These are phyloP conservation scores for Mentha longifolia DNA, from an alignment of 257 asterid genomes.

Conservation along the genomic window DNA sequence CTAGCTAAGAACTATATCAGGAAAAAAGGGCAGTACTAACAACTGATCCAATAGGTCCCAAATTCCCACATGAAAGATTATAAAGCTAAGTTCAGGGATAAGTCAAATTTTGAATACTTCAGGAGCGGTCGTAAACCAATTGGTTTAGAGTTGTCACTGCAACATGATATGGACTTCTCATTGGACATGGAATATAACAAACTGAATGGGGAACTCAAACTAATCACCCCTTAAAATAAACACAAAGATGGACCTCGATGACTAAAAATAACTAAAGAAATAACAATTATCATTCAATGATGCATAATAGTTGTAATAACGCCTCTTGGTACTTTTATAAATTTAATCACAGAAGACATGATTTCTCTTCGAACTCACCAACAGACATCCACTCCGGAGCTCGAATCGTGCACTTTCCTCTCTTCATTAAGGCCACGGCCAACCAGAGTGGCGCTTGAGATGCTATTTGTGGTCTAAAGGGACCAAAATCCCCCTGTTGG, in stretches of 20 bases:
- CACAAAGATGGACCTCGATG: neutral
- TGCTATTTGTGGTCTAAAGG: slow-evolving; percentile 74
- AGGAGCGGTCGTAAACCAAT: neutral
- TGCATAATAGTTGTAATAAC: neutral
- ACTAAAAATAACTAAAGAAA: too few relatives aligned
- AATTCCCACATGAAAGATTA: neutral
- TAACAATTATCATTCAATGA: neutral
- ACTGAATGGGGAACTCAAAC: neutral
- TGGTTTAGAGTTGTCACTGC: slow-evolving; percentile 28
- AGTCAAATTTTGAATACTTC: neutral
- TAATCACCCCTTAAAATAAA: neutral
- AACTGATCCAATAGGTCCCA: neutral
- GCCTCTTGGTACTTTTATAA: neutral
- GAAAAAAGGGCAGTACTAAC: neutral
- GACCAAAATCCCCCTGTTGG: slow-evolving; percentile 89
- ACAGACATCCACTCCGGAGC: slow-evolving; percentile 92
- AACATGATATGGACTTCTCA: slow-evolving; percentile 6
- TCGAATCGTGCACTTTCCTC: slow-evolving; percentile 90
- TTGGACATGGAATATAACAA: neutral
- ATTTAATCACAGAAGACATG: neutral
- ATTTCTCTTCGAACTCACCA: slow-evolving; percentile 51
- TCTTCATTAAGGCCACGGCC: slow-evolving; percentile 90
- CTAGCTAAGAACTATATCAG: neutral
- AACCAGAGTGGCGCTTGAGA: slow-evolving; percentile 88
- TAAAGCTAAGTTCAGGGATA: neutral